These are phyloP conservation scores for Vicia faba DNA, from an alignment of 306 rosid genomes.

Conservation along the genomic window DNA sequence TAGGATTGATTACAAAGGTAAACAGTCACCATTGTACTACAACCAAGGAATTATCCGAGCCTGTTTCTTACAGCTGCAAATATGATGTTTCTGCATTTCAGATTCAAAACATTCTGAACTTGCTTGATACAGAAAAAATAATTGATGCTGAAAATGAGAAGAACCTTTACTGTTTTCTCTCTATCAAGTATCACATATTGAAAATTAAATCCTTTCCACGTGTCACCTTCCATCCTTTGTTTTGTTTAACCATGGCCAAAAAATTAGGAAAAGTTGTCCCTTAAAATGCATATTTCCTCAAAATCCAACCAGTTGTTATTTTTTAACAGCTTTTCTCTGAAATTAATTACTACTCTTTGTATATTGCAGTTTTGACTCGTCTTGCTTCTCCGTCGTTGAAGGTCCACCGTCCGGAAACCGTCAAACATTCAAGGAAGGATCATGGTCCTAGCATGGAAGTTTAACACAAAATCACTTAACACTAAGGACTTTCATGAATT, in stretches of 20 bases:
- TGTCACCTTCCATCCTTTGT: background rate
- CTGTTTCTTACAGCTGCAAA: conserved; percentile 12
- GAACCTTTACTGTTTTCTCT: background rate
- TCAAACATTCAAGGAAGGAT: too few species aligned
- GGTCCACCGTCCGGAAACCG: too few species aligned
- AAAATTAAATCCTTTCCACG: background rate
- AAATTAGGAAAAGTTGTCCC: too few species aligned
- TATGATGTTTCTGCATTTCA: conserved; percentile 17
- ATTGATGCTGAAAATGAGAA: background rate
- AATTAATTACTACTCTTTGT: background rate
- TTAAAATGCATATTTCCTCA: too few species aligned
- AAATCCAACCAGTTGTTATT: too few species aligned
- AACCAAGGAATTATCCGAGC: background rate
- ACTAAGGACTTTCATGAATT: too few species aligned
- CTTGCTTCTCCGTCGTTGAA: too few species aligned
- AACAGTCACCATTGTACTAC: background rate
- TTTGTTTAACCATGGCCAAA: too few species aligned
- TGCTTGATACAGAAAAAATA: conserved; percentile 1
- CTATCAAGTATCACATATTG: background rate
- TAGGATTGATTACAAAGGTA: too few species aligned
- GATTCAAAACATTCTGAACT: conserved; percentile 15
- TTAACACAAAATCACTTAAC: too few species aligned
- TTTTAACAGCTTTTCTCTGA: too few species aligned
- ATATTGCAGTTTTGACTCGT: background rate
- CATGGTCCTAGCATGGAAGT: too few species aligned